Base-by-base conservation (phyloP, 192 early-diverging fungal species). In the Phycomyces blakesleeanus region DNA sequence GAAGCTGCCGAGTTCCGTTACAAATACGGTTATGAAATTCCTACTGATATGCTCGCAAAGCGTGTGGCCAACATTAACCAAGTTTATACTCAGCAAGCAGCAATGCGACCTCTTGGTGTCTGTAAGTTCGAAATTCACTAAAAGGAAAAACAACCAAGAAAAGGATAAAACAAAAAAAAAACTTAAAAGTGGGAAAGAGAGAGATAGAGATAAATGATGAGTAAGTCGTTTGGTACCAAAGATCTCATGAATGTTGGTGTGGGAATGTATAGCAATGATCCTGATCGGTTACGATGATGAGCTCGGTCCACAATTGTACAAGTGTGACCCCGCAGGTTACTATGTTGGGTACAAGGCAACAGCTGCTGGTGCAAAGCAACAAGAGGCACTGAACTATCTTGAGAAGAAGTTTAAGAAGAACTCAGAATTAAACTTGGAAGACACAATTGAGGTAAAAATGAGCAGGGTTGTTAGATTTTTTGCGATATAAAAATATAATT, bases 1-100 rank as follows among this genome's bases (percentile, higher is more conserved):
- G 96, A 99, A 78, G 97, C 96, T 15, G 97, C 95, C 38, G 96
- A 98, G 77, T 99, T 91, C 85, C 84, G 90, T 22, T 99, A 99
- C 84, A 99, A 99, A 81, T 94, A 89, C 77, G 97, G 96, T 37
- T 98, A 99, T 73, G 92, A 97, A 44, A 98, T 99, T 57, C 89
- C 95, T 29, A 82, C 90, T 34, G 95, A 99, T 75, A 87, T 94
- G 87, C 85, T 99, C 55, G 97, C 97, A 51, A 97, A 97, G 79
- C 89, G 95, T 58, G 88, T 99, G 67, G 97, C 97, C 51, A 96
- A 93, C 68, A 89, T 98, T 73, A 97, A 97, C 72, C 97, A 99
- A 80, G 97, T 99, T 57, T 97, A 97, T 74, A 99, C 97, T 55
- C 97, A 99, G 71, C 93, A 98, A 66, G 97, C 97, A 26, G 94